Evolutionary conservation across 768 basidiomycete species (phyloP).

Genomic region (Mycena maculata): DNA sequence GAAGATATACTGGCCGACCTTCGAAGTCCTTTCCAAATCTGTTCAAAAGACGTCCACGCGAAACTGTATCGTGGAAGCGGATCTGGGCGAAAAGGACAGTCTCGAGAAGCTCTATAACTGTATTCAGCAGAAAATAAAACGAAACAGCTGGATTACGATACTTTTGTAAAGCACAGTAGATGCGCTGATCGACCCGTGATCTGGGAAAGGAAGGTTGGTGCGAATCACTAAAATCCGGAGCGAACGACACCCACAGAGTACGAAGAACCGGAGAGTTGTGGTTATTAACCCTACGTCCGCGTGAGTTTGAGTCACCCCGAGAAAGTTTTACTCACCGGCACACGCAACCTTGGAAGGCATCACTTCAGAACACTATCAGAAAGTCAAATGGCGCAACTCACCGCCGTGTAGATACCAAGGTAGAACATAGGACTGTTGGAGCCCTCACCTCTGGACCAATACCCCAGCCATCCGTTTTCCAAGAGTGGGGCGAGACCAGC

Average conservation of each 20-base stretch:
- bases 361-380: too few species aligned
- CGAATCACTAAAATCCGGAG: neutral
- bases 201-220: constrained; percentile 42
- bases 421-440: constrained; percentile 65
- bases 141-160: constrained; percentile 58
- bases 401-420: constrained; percentile 77
- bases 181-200: constrained; percentile 82
- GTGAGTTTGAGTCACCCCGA: neutral
- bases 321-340: neutral
- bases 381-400: too few species aligned
- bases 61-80: constrained; percentile 93
- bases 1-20: constrained; percentile 30
- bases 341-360: constrained; percentile 56
- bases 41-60: constrained; percentile 84
- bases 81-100: constrained; percentile 87
- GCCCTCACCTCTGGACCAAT: constrained; percentile 67
- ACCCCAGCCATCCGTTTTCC: constrained; percentile 80
- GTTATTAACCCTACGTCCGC: constrained; percentile 14
- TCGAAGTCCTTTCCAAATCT: constrained; percentile 91
- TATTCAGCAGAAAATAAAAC: neutral
- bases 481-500: constrained; percentile 72
- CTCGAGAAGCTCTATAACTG: constrained; percentile 69
- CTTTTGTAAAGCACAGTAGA: constrained; percentile 81
- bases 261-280: constrained; percentile 64
- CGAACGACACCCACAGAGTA: constrained; percentile 67